Evolutionary conservation across 495 filamentous ascomycete species (phyloP).

Genomic region (Cladorrhinum samala): DNA sequence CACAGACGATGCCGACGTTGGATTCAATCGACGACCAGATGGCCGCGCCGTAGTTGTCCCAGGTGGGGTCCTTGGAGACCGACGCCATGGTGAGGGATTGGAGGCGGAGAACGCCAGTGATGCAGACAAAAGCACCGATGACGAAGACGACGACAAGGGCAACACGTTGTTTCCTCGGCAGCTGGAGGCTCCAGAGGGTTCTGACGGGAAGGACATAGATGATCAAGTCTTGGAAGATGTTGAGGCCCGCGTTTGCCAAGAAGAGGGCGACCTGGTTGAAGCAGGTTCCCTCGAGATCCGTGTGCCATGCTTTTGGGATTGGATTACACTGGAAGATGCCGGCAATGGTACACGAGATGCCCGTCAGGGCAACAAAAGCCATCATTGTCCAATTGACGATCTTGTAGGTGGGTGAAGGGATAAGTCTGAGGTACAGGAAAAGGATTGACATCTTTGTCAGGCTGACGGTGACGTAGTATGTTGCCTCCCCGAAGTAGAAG

Average conservation of each 20-base stretch:
- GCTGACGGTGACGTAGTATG: conserved; percentile 5
- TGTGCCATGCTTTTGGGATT: conserved; percentile 15
- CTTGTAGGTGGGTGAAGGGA: neutral
- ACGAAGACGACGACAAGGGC: conserved; percentile 21
- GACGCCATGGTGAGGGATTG: conserved; percentile 6
- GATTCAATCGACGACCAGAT: conserved; percentile 7
- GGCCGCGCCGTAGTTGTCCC: conserved; percentile 6
- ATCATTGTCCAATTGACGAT: conserved; percentile 7
- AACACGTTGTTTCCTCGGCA: conserved; percentile 18
- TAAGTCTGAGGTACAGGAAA: conserved; percentile 3
- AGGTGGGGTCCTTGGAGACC: conserved; percentile 6
- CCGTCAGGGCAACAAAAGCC: conserved; percentile 8
- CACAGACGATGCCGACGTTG: conserved; percentile 12
- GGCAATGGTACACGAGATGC: conserved; percentile 2
- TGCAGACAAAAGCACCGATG: conserved; percentile 17
- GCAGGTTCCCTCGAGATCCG: conserved; percentile 6
- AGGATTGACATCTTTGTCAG: conserved; percentile 1
- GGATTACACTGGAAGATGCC: conserved; percentile 15
- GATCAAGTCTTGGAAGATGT: conserved; percentile 41
- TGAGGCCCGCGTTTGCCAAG: conserved; percentile 24
- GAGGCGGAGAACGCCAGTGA: conserved; percentile 6
- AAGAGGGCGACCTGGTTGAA: conserved; percentile 13
- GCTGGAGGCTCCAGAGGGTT: conserved; percentile 20
- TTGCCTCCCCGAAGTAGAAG: conserved; percentile 2
- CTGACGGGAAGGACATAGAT: conserved; percentile 23